Evolutionary conservation across 371 early-diverging fungal species (phyloP).

Genomic region (Rozella allomycis): DNA sequence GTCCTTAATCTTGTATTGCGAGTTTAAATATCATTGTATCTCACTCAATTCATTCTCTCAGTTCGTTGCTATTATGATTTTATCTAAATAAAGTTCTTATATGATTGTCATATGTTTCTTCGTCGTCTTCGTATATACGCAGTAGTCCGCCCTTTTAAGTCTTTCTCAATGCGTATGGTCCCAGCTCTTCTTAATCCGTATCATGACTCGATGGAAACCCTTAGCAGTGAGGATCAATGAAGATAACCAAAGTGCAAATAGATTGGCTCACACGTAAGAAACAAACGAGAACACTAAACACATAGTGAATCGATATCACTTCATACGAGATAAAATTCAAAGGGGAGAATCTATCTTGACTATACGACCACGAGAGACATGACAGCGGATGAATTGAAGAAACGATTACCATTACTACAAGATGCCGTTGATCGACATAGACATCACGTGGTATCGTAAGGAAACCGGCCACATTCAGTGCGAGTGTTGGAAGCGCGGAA

Average conservation of each 20-base stretch:
- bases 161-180: not conserved
- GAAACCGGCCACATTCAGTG: no score
- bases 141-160: not conserved
- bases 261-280: constrained; percentile 2
- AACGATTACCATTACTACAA: constrained; percentile 4
- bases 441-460: no score
- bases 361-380: constrained; percentile 1
- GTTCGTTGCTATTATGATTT: not conserved
- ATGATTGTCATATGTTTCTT: not conserved
- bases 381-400: constrained; percentile 6
- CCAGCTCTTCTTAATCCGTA: not conserved
- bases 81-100: not conserved
- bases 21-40: not conserved
- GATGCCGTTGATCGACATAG: no score
- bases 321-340: constrained; percentile 4
- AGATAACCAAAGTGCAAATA: constrained; percentile 3
- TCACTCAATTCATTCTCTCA: not conserved
- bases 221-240: no score
- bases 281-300: constrained; percentile 4
- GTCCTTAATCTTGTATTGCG: not conserved
- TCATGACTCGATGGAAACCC: no score
- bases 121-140: not conserved
- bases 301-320: constrained; percentile 6
- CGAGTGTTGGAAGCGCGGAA: no score
- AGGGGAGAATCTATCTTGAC: not conserved